These are phyloP conservation scores for Pseudocercospora ulei DNA, from an alignment of 2,329 filamentous ascomycete species.

Conservation along the genomic window DNA sequence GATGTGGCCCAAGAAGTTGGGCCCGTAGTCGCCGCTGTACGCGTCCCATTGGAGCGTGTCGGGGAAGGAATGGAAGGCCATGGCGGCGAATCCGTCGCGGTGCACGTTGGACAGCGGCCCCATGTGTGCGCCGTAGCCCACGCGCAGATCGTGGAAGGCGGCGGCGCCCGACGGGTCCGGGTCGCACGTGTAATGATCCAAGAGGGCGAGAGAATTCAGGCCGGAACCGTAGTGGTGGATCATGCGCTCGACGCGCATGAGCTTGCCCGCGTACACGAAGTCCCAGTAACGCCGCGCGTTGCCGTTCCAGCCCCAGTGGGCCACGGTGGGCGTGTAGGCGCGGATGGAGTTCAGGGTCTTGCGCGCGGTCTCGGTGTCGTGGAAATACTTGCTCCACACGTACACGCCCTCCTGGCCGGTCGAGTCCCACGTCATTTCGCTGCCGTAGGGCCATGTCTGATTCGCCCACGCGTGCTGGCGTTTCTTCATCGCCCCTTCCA, in stretches of 20 bases:
- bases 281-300: conserved; percentile 55
- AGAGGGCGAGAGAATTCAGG: conserved; percentile 49
- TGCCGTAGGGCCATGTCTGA: conserved; percentile 48
- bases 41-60: conserved; percentile 49
- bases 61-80: conserved; percentile 50
- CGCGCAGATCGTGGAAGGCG: conserved; percentile 45
- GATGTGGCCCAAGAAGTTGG: conserved; percentile 45
- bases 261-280: conserved; percentile 43
- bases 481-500: conserved; percentile 43
- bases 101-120: conserved; percentile 50
- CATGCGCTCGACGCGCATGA: conserved; percentile 41
- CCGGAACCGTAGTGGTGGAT: conserved; percentile 54
- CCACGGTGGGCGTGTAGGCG: conserved; percentile 49
- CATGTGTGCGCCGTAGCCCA: conserved; percentile 47
- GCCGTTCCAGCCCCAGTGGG: conserved; percentile 55
- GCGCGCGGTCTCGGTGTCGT: conserved; percentile 37
- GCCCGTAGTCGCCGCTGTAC: conserved; percentile 51
- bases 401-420: conserved; percentile 55
- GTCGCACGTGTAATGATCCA: conserved; percentile 44
- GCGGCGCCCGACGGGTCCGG: conserved; percentile 27
- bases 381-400: conserved; percentile 42
- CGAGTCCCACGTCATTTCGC: conserved; percentile 55
- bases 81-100: conserved; percentile 46
- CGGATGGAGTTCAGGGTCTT: conserved; percentile 50
- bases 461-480: conserved; percentile 46